Percentiles rank a stretch among this genome's conserved stretches.
Evolutionary conservation across 257 asterid species (phyloP).

Genomic region (Plantago elongata): DNA sequence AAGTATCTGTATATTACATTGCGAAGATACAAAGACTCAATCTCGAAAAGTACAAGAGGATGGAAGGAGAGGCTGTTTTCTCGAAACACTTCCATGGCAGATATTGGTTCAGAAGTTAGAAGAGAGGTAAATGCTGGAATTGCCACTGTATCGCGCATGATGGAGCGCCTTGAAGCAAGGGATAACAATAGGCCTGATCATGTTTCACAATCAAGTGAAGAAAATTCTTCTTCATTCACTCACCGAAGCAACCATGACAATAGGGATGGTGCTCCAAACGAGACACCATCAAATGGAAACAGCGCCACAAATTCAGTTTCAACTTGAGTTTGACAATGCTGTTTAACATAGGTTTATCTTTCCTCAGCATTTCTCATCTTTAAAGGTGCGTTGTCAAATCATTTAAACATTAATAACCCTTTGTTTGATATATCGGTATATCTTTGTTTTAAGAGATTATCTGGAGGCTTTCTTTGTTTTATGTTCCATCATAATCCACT

Average conservation of each 20-base stretch:
- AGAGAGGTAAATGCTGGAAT: conserved; percentile 77
- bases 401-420: background rate
- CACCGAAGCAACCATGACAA: conserved; percentile 35
- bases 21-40: conserved; percentile 76
- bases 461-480: no score
- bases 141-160: conserved; percentile 80
- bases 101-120: conserved; percentile 67
- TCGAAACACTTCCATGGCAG: conserved; percentile 70
- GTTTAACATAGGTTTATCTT: conserved; percentile 26
- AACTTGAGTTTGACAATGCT: conserved; percentile 26
- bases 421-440: no score
- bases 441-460: no score
- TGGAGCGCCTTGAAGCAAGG: conserved; percentile 79
- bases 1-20: conserved; percentile 12
- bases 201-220: conserved; percentile 25
- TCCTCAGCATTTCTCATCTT: conserved; percentile 60
- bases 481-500: no score
- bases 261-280: conserved; percentile 23
- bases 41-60: conserved; percentile 74
- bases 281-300: conserved; percentile 24
- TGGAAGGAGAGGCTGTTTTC: conserved; percentile 90
- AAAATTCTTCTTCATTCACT: conserved; percentile 35
- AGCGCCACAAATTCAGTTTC: conserved; percentile 42
- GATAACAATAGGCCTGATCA: conserved; percentile 34
- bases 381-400: conserved; percentile 46